These are phyloP conservation scores for Vachellia pachyceras DNA, from an alignment of 306 rosid species.

Conservation along the genomic window DNA sequence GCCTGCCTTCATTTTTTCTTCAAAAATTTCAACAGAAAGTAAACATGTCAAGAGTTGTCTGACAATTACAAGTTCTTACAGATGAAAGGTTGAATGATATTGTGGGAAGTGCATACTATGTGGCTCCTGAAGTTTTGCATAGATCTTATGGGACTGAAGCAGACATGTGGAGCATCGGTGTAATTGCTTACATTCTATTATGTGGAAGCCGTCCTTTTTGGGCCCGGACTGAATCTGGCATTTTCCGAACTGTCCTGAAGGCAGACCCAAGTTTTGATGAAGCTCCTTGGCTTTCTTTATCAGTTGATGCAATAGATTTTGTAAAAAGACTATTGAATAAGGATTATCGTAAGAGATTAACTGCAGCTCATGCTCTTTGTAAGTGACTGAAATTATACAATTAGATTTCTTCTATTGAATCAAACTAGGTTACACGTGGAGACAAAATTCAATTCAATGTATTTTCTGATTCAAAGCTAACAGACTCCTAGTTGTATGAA, in stretches of 20 bases:
- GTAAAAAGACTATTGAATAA: slow-evolving; percentile 59
- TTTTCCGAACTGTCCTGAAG: slow-evolving; percentile 64
- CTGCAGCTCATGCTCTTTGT: slow-evolving; percentile 68
- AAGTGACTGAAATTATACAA: slow-evolving; percentile 29
- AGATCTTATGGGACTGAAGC: slow-evolving; percentile 73
- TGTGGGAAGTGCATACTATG: slow-evolving; percentile 75
- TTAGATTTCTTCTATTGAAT: not conserved
- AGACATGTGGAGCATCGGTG: slow-evolving; percentile 82
- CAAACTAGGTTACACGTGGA: not conserved
- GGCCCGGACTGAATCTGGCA: slow-evolving; percentile 73
- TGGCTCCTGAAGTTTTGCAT: slow-evolving; percentile 74
- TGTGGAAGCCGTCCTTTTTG: slow-evolving; percentile 79
- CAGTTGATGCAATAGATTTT: slow-evolving; percentile 63
- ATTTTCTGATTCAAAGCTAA: not conserved
- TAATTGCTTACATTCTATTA: slow-evolving; percentile 70
- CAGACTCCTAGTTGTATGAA: not conserved
- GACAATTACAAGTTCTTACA: slow-evolving; percentile 36
- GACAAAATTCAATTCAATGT: not conserved
- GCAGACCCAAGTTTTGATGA: slow-evolving; percentile 69
- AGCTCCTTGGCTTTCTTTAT: slow-evolving; percentile 70
- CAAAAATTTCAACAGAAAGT: slow-evolving; percentile 27
- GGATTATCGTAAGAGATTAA: slow-evolving; percentile 62
- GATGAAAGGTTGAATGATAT: slow-evolving; percentile 76
- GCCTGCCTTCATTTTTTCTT: slow-evolving; percentile 33
- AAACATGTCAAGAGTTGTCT: not conserved